Evolutionary conservation across 352 stramenopile genomes (phyloP), one percentile per base, ranked within the genome.

Genomic region (Phytopythium kandeliae): DNA sequence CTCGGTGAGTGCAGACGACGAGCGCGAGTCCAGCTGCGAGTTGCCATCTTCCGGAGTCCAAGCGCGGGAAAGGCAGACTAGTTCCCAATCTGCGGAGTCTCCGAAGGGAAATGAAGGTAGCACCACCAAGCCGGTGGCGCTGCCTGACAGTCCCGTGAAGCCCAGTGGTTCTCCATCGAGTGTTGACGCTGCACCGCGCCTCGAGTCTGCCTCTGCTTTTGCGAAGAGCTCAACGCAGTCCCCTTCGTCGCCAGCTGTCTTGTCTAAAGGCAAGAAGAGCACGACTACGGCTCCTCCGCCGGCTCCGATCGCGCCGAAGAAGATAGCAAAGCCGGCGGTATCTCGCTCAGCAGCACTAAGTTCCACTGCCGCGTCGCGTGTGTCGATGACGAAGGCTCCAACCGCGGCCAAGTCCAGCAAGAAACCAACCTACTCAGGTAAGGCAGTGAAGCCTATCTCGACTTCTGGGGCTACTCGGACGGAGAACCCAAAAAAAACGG

Each of bases 251-350:
- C 28, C 15, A 16, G 31, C 41, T 12, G 45, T 22, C 19, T n/a
- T n/a, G 19, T 19, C 45, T 15, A 4, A 22, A 28, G 28, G 28
- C 19, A 51, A 51, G 45, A 51, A 51, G 4, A 30, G n/a, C 30
- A 15, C 30, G 10, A n/a, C 30, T 13, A 11, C 19, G 16, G 41
- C 5, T 22, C 45, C 45, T 30, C 45, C 45, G 1, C 45, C 45
- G 5, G 45, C 45, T 4, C 45, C 45, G 26, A 38, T 22, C 25
- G 45, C 15, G 12, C 22, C 26, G 8, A 51, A 51, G 30, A 51
- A 51, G 21, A 5, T 11, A 5, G 15, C 26, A 19, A 51, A 41
- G 19, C 0, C 45, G 11, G 25, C 21, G 19, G 7, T n/a, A n/a
- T 15, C 26, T 5, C 24, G 44, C 12, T n/a, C 10, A 26, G 37